phyloP scores from a whole-genome alignment of 495 filamentous ascomycete species.

The Aspergillus homomorphus region DNA sequence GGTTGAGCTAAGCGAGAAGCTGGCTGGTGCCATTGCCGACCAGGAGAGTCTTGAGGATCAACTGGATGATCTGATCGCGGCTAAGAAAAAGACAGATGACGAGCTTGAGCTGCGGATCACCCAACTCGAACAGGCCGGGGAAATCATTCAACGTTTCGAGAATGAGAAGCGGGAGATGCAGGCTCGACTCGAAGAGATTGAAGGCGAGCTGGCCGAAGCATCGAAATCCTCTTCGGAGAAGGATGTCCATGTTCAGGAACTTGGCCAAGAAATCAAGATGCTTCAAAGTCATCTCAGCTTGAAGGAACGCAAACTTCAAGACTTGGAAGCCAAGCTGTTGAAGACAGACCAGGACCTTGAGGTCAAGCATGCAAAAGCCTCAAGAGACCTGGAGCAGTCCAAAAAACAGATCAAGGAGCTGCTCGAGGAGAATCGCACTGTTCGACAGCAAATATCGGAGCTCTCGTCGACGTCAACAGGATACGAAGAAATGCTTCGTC shows the following conservation, averaged over 20 bases:
- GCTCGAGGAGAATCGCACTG: slow-evolving; percentile 74
- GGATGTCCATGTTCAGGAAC: slow-evolving; percentile 65
- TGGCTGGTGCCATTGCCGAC: slow-evolving; percentile 89
- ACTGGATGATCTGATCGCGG: slow-evolving; percentile 81
- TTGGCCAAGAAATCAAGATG: slow-evolving; percentile 83
- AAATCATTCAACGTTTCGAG: slow-evolving; percentile 80
- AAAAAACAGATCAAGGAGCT: slow-evolving; percentile 72
- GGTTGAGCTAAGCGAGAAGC: slow-evolving; percentile 83
- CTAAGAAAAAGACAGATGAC: slow-evolving; percentile 85
- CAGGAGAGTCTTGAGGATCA: slow-evolving; percentile 93
- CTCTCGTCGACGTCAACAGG: slow-evolving; percentile 87
- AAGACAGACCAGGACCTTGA: slow-evolving; percentile 89
- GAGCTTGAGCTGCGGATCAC: slow-evolving; percentile 73
- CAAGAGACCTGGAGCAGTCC: slow-evolving; percentile 74
- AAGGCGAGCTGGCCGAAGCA: slow-evolving; percentile 63
- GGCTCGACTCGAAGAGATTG: slow-evolving; percentile 61
- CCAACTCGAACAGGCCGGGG: slow-evolving; percentile 87
- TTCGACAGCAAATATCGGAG: slow-evolving; percentile 81
- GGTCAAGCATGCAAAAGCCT: slow-evolving; percentile 74
- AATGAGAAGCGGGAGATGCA: slow-evolving; percentile 75
- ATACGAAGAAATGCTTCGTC: slow-evolving; percentile 87
- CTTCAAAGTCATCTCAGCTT: slow-evolving; percentile 84
- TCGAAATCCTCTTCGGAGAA: slow-evolving; percentile 64
- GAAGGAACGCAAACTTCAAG: slow-evolving; percentile 86
- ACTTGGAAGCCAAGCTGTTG: slow-evolving; percentile 79